These are phyloP conservation scores for Alternaria brassicicola DNA, from an alignment of 2,329 filamentous ascomycete species.

Conservation along the genomic window DNA sequence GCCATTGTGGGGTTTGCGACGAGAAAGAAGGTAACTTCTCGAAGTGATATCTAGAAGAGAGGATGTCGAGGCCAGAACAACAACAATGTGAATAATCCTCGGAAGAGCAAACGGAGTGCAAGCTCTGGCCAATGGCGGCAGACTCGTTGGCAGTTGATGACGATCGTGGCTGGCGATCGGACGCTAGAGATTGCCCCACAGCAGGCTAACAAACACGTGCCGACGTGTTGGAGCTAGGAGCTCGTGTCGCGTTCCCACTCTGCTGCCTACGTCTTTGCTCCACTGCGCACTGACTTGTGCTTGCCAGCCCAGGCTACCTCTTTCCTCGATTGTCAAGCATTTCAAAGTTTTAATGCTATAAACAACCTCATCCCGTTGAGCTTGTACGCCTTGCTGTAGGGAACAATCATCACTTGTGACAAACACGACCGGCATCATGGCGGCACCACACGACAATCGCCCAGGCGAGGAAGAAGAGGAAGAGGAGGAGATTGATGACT, in stretches of 20 bases:
- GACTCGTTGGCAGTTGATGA: constrained; percentile 24
- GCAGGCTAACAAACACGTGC: constrained; percentile 22
- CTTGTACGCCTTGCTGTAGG: background rate
- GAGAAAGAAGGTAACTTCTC: constrained; percentile 9
- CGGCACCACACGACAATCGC: constrained; percentile 37
- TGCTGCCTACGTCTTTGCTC: constrained; percentile 28
- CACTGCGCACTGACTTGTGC: background rate
- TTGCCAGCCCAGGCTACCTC: background rate
- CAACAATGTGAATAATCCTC: constrained; percentile 29
- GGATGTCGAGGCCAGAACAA: constrained; percentile 25
- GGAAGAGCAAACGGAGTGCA: constrained; percentile 21
- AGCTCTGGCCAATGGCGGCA: constrained; percentile 35
- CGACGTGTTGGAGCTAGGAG: constrained; percentile 25
- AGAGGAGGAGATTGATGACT: constrained; percentile 71
- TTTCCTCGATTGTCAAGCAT: background rate
- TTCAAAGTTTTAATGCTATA: too few species aligned
- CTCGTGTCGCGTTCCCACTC: constrained; percentile 28
- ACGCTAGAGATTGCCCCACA: constrained; percentile 7
- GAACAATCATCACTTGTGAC: background rate
- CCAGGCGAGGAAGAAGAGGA: constrained; percentile 66
- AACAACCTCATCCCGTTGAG: background rate
- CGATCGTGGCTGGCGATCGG: constrained; percentile 35
- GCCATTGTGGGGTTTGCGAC: constrained; percentile 48
- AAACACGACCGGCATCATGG: constrained; percentile 30
- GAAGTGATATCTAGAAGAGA: constrained; percentile 1